Conservation (phyloP, 495 filamentous ascomycete species). For the Hypoxylon intermedium region DNA sequence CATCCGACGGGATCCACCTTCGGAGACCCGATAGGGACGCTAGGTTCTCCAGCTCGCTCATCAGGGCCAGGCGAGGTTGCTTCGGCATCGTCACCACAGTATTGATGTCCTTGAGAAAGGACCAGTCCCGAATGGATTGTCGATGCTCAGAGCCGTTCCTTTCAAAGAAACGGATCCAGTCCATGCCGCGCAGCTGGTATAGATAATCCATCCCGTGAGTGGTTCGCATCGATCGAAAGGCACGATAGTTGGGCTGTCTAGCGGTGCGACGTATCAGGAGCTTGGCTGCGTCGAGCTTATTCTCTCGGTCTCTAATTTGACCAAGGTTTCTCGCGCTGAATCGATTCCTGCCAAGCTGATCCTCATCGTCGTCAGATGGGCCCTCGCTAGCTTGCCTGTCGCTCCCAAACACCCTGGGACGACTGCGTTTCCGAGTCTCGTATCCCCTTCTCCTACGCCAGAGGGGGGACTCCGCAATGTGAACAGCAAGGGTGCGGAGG, state of each 20-base stretch:
- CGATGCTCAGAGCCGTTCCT: constrained; percentile 2
- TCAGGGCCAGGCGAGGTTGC: neutral
- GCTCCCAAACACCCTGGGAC: neutral
- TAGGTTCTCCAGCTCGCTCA: constrained; percentile 40
- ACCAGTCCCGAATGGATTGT: constrained; percentile 39
- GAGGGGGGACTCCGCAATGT: constrained; percentile 43
- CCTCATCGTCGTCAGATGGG: neutral
- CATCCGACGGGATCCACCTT: constrained; percentile 29
- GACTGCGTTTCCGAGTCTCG: neutral
- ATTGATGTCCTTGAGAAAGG: constrained; percentile 46
- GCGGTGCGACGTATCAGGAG: constrained; percentile 38
- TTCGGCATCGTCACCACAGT: constrained; percentile 31
- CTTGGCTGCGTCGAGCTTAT: constrained; percentile 1
- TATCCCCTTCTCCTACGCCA: constrained; percentile 25
- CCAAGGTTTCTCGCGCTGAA: too few species aligned
- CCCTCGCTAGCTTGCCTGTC: neutral
- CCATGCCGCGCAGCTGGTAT: constrained; percentile 48
- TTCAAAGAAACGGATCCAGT: constrained; percentile 47
- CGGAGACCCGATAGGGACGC: constrained; percentile 13
- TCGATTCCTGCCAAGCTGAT: too few species aligned
- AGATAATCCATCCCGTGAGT: constrained; percentile 52
- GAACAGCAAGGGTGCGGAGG: constrained; percentile 44
- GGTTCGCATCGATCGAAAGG: constrained; percentile 40
- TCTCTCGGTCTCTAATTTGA: neutral
- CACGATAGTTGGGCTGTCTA: constrained; percentile 45